Percentiles rank a stretch among this genome's conserved stretches.
Conservation (phyloP, 2,329 filamentous ascomycete species). For the Calonectria pseudoreteaudii region DNA sequence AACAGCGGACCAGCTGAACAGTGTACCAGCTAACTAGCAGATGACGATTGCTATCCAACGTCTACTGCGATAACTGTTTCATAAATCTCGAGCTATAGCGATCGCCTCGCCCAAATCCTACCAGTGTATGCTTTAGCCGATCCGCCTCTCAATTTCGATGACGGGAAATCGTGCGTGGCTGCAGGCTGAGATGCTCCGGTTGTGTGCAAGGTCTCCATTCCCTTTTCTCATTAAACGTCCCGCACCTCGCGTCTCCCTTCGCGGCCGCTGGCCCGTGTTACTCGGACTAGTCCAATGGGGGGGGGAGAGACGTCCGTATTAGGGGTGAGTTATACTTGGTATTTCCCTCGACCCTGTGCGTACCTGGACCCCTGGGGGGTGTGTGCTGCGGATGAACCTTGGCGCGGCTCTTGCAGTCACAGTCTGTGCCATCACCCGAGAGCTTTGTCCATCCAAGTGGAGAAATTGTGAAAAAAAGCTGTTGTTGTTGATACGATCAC, state of each 20-base stretch:
- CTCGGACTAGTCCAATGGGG: conserved; percentile 22
- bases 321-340: conserved; percentile 24
- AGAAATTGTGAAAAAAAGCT: conserved; percentile 17
- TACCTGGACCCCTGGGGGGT: conserved; percentile 29
- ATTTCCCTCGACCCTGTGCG: conserved; percentile 32
- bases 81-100: conserved; percentile 15
- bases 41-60: conserved; percentile 4
- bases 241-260: conserved; percentile 19
- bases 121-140: conserved; percentile 18
- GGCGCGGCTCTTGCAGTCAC: conserved; percentile 9
- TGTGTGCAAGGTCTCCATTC: conserved; percentile 16
- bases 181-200: background rate
- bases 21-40: background rate
- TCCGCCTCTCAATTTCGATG: conserved; percentile 29
- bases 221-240: conserved; percentile 29
- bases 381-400: conserved; percentile 1
- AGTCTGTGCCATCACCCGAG: conserved; percentile 12
- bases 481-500: conserved; percentile 14
- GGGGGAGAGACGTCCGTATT: conserved; percentile 14
- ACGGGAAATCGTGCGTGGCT: conserved; percentile 24
- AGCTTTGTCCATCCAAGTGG: conserved; percentile 22
- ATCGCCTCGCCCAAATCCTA: conserved; percentile 28
- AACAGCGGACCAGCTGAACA: background rate
- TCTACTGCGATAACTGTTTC: conserved; percentile 18
- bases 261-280: conserved; percentile 20